phyloP scores from a whole-genome alignment of 2,329 filamentous ascomycete genomes.

The Blastomyces emzantsi region DNA sequence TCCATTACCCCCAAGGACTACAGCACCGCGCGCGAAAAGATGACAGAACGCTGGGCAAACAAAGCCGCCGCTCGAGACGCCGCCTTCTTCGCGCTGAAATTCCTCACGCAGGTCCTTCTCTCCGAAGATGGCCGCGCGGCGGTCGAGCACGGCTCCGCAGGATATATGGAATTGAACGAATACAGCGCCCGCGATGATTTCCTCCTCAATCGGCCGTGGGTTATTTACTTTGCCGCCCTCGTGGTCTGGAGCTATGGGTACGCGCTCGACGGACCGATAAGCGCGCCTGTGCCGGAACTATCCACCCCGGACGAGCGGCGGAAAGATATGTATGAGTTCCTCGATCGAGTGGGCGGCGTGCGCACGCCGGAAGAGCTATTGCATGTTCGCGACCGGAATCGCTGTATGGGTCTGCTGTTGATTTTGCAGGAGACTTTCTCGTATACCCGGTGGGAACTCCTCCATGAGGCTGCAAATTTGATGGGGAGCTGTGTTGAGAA shows the following conservation, averaged over 20 bases:
- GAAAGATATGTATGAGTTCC: constrained; percentile 68
- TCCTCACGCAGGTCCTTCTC: constrained; percentile 74
- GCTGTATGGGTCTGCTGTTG: constrained; percentile 70
- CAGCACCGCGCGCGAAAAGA: constrained; percentile 65
- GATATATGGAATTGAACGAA: constrained; percentile 21
- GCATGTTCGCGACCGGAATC: constrained; percentile 64
- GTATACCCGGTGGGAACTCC: constrained; percentile 79
- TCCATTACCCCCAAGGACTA: constrained; percentile 77
- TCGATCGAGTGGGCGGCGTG: constrained; percentile 63
- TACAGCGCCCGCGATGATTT: constrained; percentile 86
- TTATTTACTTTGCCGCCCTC: constrained; percentile 83
- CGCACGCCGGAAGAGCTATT: constrained; percentile 68
- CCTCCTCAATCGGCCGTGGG: constrained; percentile 86
- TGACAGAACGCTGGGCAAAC: constrained; percentile 84
- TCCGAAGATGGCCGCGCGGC: constrained; percentile 42
- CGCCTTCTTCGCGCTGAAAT: constrained; percentile 83
- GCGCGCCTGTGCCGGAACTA: constrained; percentile 40
- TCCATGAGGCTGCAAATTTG: constrained; percentile 76
- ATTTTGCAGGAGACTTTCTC: constrained; percentile 73
- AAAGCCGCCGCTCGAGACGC: constrained; percentile 82
- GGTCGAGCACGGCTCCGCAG: constrained; percentile 9
- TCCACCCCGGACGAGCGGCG: constrained; percentile 56
- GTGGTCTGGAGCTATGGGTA: constrained; percentile 95
- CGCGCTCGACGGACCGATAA: constrained; percentile 72
- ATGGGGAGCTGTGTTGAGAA: constrained; percentile 71